Evolutionary conservation across 2,329 filamentous ascomycete species (phyloP).

Genomic region (Pyricularia grisea): DNA sequence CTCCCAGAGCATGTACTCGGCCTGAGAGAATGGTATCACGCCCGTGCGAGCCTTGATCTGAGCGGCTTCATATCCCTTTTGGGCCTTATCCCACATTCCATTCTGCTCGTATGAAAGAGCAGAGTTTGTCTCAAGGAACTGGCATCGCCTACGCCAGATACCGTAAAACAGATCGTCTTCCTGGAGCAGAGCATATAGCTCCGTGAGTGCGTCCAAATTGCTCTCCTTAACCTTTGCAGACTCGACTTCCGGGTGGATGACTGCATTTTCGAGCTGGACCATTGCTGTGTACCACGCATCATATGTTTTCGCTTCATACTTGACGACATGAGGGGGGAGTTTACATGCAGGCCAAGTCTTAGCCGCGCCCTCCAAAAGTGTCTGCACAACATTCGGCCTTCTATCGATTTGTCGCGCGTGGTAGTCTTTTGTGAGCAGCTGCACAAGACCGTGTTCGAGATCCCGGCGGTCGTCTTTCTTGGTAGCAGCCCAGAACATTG

Average conservation of each 20-base stretch:
- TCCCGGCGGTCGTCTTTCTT: constrained; percentile 82
- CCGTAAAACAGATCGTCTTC: constrained; percentile 98
- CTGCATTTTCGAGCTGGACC: constrained; percentile 80
- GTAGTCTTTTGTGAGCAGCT: constrained; percentile 86
- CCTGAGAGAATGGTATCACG: constrained; percentile 90
- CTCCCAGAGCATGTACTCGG: constrained; percentile 98
- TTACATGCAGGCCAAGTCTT: constrained; percentile 81
- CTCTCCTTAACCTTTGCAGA: constrained; percentile 81
- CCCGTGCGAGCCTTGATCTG: constrained; percentile 96
- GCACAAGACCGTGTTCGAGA: constrained; percentile 84
- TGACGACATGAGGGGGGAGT: constrained; percentile 90
- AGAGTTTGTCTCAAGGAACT: constrained; percentile 96
- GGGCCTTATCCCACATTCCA: constrained; percentile 98
- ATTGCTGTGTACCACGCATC: constrained; percentile 96
- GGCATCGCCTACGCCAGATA: constrained; percentile 87
- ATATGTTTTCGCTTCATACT: constrained; percentile 88
- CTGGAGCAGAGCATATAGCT: constrained; percentile 80
- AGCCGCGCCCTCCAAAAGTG: constrained; percentile 78
- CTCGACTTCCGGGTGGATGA: constrained; percentile 75
- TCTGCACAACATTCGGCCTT: constrained; percentile 90
- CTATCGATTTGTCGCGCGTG: constrained; percentile 91
- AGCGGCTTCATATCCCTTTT: constrained; percentile 90
- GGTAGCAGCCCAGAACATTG: constrained; percentile 85
- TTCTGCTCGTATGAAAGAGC: constrained; percentile 97
- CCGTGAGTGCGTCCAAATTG: constrained; percentile 90